Conservation (phyloP, 345 rosid species). For the Eutrema japonicum region DNA sequence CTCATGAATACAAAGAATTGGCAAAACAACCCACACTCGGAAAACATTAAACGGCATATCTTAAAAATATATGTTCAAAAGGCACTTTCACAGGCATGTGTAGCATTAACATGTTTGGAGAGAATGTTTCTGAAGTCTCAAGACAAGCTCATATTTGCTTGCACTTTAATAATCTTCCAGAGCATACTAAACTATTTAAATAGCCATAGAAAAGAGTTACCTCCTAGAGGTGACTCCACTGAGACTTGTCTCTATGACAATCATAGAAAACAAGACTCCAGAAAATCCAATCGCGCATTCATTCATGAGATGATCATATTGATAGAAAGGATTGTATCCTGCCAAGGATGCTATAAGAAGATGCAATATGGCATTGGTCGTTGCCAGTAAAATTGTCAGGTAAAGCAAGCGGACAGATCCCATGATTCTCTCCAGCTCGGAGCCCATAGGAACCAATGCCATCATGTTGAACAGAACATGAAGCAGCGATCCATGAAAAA, state of each 20-base stretch:
- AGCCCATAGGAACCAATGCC: conserved; percentile 95
- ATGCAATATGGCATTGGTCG: conserved; percentile 82
- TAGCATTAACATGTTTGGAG: neutral
- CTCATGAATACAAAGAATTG: conserved; percentile 1
- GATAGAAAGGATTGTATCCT: conserved; percentile 63
- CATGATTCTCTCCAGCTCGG: conserved; percentile 96
- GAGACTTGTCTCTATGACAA: conserved; percentile 91
- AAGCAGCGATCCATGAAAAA: conserved; percentile 90
- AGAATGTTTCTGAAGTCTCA: neutral
- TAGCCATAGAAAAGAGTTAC: conserved; percentile 48
- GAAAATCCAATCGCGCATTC: conserved; percentile 96
- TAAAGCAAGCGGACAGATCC: conserved; percentile 86
- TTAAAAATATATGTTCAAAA: neutral
- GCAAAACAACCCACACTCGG: neutral
- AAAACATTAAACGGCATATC: neutral
- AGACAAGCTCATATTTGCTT: neutral
- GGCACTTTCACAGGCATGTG: neutral
- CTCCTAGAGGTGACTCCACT: conserved; percentile 91
- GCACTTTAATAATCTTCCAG: neutral
- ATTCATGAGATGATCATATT: conserved; percentile 52
- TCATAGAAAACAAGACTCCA: conserved; percentile 87
- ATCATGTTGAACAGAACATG: conserved; percentile 95
- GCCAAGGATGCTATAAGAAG: conserved; percentile 70
- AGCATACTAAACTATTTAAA: neutral
- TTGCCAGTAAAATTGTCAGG: conserved; percentile 74